Base-by-base conservation (phyloP, 2,329 filamentous ascomycete species). In the Arthrobotrys conoides region DNA sequence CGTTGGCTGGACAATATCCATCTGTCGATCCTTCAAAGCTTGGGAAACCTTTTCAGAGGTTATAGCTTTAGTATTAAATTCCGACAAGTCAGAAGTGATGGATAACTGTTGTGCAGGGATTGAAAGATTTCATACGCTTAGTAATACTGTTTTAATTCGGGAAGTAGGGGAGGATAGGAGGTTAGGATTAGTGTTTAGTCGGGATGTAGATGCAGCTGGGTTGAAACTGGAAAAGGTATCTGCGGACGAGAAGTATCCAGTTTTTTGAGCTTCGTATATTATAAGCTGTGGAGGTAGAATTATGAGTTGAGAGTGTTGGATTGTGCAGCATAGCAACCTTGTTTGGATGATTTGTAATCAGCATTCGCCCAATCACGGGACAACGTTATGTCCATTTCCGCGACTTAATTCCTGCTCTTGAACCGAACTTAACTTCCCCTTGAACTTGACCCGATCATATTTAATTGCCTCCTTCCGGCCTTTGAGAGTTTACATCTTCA, bases 331-430 rank as follows among this genome's bases (percentile, higher is more conserved):
- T 61, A 27, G 57, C 67, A 71, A 71, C 53, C 1, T 24, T 44
- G 38, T 12, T 20, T 41, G 64, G 46, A 8, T 33, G 48, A 72
- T 72, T 72, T 57, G 69, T 72, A 20, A 72, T 48, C 69, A 65
- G 22, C 12, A 14, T 14, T 38, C 67, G 67, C 67, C 53, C 46
- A 10, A 12, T 72, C 69, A 72, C 69, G 44, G 20, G 59, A 46
- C 64, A 53, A 38, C 69, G 69, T 20, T 44, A 33, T 48, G 41
- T 48, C 49, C 46, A 27, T 46, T 64, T 41, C 46, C 59, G 38
- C 59, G 59, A 64, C 14, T 16, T 5, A 27, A 44, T 18, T 46
- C 44, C 44, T 30, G 53, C 12, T 41, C 38, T 12, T 41, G 3
- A 38, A 38, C 36, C 10, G n/a, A n/a, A n/a, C n/a, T 38, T 14